A percentile compares a stretch with the other conserved stretches of the same genome.
phyloP scores from a whole-genome alignment of 176 grass and related monocot genomes.

The Bromus sterilis region DNA sequence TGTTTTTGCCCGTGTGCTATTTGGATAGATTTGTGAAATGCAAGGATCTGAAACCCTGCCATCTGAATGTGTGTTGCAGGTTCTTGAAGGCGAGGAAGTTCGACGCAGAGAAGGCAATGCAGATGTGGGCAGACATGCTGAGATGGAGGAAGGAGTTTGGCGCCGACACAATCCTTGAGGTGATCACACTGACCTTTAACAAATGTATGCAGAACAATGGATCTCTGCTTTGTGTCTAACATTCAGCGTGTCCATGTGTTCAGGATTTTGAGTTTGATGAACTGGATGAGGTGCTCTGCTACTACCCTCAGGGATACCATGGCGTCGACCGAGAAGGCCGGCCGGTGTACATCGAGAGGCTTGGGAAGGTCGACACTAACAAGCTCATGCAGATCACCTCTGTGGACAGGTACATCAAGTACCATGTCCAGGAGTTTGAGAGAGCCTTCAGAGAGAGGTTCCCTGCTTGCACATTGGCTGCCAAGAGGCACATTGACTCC shows the following conservation, averaged over 20 bases:
- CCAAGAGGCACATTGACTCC: constrained; percentile 81
- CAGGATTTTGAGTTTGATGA: constrained; percentile 96
- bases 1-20: background rate
- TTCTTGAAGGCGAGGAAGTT: constrained; percentile 95
- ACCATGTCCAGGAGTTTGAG: constrained; percentile 99
- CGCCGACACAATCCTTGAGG: constrained; percentile 83
- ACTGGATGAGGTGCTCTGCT: constrained; percentile 53
- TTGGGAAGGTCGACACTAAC: constrained; percentile 83
- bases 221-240: background rate
- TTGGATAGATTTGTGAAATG: background rate
- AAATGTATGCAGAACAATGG: background rate
- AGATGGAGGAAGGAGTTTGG: constrained; percentile 93
- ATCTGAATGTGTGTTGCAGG: constrained; percentile 8
- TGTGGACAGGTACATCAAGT: constrained; percentile 91
- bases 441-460: constrained; percentile 88
- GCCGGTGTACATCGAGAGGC: constrained; percentile 92
- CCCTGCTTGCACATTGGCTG: constrained; percentile 93
- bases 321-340: constrained; percentile 74
- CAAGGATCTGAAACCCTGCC: background rate
- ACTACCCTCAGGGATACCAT: constrained; percentile 97
- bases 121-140: constrained; percentile 97
- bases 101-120: constrained; percentile 76
- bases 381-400: constrained; percentile 86
- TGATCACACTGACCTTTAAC: constrained; percentile 3
- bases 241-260: background rate